Evolutionary conservation across 768 basidiomycete genomes (phyloP).

Genomic region (Panaeolus cyanescens): DNA sequence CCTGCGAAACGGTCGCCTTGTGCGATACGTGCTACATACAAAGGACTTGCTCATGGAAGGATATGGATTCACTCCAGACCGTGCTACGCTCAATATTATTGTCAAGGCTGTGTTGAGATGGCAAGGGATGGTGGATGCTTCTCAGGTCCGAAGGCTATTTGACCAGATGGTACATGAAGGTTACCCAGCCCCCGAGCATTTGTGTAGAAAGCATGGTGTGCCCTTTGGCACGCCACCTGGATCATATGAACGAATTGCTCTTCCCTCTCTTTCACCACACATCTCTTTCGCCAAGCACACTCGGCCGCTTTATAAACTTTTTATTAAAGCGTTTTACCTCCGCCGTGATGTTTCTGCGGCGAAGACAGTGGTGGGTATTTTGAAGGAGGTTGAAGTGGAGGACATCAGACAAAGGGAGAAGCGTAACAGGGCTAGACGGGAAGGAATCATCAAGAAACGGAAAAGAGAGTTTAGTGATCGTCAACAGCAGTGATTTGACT

Average conservation of each 20-base stretch:
- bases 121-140: constrained; percentile 41
- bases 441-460: constrained; percentile 33
- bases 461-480: constrained; percentile 3
- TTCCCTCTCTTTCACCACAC: constrained; percentile 39
- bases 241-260: constrained; percentile 16
- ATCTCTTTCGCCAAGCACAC: constrained; percentile 61
- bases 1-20: constrained; percentile 43
- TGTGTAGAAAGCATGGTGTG: constrained; percentile 28
- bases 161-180: constrained; percentile 63
- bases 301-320: constrained; percentile 72
- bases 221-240: constrained; percentile 46
- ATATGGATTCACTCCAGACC: constrained; percentile 60
- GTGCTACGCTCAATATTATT: constrained; percentile 71
- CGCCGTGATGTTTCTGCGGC: constrained; percentile 58
- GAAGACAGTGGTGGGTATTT: constrained; percentile 51
- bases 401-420: constrained; percentile 32
- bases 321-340: constrained; percentile 63
- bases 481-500: not conserved
- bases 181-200: constrained; percentile 46
- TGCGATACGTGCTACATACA: constrained; percentile 42
- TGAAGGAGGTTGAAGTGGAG: constrained; percentile 44
- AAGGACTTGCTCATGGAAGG: constrained; percentile 43
- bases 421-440: constrained; percentile 28
- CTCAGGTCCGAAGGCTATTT: constrained; percentile 56
- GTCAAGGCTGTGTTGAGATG: constrained; percentile 61